Evolutionary conservation across 345 rosid species (phyloP).

Genomic region (Murraya koenigii): DNA sequence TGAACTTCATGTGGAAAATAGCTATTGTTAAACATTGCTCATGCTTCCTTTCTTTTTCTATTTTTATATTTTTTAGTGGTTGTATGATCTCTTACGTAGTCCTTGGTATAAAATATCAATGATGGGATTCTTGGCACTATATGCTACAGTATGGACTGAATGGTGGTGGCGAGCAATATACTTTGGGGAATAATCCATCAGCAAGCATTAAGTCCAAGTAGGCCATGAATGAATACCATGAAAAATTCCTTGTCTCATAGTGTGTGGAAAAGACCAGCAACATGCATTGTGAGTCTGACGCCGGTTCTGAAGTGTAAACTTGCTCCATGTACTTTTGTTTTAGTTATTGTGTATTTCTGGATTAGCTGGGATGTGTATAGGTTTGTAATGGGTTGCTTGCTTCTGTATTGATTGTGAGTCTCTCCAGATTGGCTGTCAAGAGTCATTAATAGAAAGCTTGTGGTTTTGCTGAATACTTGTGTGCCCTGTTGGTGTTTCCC

Average conservation of each 20-base stretch:
- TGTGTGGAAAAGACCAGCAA: background rate
- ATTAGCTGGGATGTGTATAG: slow-evolving; percentile 16
- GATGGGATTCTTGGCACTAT: slow-evolving; percentile 2
- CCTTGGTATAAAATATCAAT: background rate
- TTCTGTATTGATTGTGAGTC: background rate
- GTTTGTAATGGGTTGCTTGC: slow-evolving; percentile 7
- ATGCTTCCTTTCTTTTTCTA: background rate
- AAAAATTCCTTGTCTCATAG: slow-evolving; percentile 3
- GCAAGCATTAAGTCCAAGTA: slow-evolving; percentile 40
- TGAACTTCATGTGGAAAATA: background rate
- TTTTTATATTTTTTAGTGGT: background rate
- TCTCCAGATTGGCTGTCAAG: background rate
- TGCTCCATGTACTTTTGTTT: background rate
- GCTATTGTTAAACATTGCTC: background rate
- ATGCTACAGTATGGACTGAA: slow-evolving; percentile 57
- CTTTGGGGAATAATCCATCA: slow-evolving; percentile 29
- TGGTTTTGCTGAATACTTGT: background rate
- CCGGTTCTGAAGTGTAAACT: background rate
- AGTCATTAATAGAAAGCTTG: background rate
- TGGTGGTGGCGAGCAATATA: slow-evolving; percentile 28
- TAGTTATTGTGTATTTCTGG: background rate
- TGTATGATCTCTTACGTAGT: background rate
- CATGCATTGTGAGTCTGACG: background rate
- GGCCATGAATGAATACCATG: slow-evolving; percentile 4
- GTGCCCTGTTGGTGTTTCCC: background rate